phyloP scores from a whole-genome alignment of 352 stramenopile species.

The Achlya hypogyna region DNA sequence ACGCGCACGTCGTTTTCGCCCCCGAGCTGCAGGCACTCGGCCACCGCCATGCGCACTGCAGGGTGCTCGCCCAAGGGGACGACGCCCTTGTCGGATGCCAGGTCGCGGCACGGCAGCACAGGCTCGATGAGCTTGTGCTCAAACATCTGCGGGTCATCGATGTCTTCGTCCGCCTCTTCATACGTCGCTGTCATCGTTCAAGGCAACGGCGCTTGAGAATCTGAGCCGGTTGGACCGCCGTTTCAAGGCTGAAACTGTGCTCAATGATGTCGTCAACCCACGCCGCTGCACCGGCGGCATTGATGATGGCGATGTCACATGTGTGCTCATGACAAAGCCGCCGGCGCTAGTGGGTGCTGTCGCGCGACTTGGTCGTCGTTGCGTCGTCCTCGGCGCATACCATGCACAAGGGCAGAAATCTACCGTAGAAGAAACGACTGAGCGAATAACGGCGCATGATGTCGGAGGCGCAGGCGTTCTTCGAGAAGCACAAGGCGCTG shows the following conservation, averaged over 20 bases:
- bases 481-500: conserved; percentile 44
- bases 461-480: conserved; percentile 33
- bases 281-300: too few species aligned
- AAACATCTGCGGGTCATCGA: conserved; percentile 24
- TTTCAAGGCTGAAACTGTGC: conserved; percentile 19
- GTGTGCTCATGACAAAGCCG: too few species aligned
- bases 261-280: too few species aligned
- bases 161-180: conserved; percentile 1
- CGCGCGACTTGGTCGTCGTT: too few species aligned
- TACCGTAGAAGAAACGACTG: too few species aligned
- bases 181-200: not conserved
- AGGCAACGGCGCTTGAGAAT: not conserved
- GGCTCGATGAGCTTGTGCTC: conserved; percentile 23
- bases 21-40: conserved; percentile 48
- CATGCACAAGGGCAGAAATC: too few species aligned
- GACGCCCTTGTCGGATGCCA: not conserved
- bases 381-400: too few species aligned
- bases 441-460: too few species aligned
- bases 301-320: too few species aligned
- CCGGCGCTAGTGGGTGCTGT: too few species aligned
- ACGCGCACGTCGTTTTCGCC: conserved; percentile 61
- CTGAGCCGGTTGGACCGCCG: not conserved
- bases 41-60: conserved; percentile 39
- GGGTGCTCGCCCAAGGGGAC: conserved; percentile 34
- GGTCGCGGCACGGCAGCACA: not conserved